phyloP scores from a whole-genome alignment of 2,329 filamentous ascomycete genomes.

The Fusarium paranaense region DNA sequence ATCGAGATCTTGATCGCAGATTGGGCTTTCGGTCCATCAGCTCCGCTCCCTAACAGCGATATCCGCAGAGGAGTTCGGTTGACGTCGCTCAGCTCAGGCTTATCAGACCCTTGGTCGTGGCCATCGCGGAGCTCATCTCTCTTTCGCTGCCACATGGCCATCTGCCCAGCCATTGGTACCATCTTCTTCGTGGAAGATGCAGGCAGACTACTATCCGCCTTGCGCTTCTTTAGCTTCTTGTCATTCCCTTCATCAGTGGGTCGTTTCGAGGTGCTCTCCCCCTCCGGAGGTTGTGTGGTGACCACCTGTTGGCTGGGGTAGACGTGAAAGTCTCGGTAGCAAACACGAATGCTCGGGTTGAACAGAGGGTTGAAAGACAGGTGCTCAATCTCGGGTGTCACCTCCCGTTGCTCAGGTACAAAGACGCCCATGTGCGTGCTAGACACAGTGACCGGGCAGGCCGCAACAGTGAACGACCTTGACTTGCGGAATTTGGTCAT shows the following conservation, averaged over 20 bases:
- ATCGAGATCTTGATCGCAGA: slow-evolving; percentile 50
- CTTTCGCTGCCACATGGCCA: slow-evolving; percentile 60
- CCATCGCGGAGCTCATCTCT: slow-evolving; percentile 54
- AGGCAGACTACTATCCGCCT: slow-evolving; percentile 55
- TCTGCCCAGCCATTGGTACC: slow-evolving; percentile 55
- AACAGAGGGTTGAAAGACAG: slow-evolving; percentile 78
- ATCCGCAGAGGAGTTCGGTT: slow-evolving; percentile 39
- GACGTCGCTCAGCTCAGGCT: slow-evolving; percentile 23
- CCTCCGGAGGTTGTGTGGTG: slow-evolving; percentile 60
- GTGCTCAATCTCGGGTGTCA: slow-evolving; percentile 65
- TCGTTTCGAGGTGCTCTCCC: slow-evolving; percentile 44
- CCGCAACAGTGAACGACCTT: slow-evolving; percentile 82
- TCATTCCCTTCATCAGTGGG: slow-evolving; percentile 45
- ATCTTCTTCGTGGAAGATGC: slow-evolving; percentile 51
- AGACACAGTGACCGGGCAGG: slow-evolving; percentile 75
- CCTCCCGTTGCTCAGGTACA: slow-evolving; percentile 74
- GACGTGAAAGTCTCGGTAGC: slow-evolving; percentile 81
- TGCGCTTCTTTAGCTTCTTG: slow-evolving; percentile 65
- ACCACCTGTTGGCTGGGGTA: slow-evolving; percentile 76
- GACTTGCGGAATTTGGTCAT: slow-evolving; percentile 77
- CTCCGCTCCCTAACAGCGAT: slow-evolving; percentile 28
- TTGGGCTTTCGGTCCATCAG: slow-evolving; percentile 33
- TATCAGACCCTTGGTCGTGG: slow-evolving; percentile 12
- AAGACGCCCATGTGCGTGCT: slow-evolving; percentile 90
- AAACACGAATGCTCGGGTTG: slow-evolving; percentile 74